phyloP scores from a whole-genome alignment of 352 stramenopile genomes.

The Aphanomyces astaci region DNA sequence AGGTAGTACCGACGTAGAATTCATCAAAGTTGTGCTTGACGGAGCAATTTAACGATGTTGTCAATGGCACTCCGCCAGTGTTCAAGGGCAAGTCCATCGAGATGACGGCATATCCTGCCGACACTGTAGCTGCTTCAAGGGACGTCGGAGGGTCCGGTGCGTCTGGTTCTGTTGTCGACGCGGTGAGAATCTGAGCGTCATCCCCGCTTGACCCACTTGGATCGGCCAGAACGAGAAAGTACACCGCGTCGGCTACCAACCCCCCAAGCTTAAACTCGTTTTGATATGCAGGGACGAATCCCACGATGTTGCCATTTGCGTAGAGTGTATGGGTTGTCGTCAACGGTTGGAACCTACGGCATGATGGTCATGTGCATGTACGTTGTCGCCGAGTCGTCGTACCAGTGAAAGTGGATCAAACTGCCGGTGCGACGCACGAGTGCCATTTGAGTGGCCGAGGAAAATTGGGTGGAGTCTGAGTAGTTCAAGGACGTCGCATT shows the following conservation, averaged over 20 bases:
- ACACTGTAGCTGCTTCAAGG: neutral
- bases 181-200: neutral
- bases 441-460: neutral
- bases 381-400: too few relatives aligned
- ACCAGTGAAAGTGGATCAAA: neutral
- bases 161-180: neutral
- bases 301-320: neutral
- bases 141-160: neutral
- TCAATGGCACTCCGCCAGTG: neutral
- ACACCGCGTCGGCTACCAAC: neutral
- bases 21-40: neutral
- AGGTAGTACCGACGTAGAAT: neutral
- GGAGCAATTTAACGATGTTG: neutral
- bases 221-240: slow-evolving; percentile 1
- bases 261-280: slow-evolving; percentile 9
- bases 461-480: neutral
- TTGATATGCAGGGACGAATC: neutral
- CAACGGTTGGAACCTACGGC: neutral
- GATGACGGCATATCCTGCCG: neutral
- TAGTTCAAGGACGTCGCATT: neutral
- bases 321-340: neutral
- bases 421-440: neutral
- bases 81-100: neutral
- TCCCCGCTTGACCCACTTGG: neutral
- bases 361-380: too few relatives aligned